phyloP scores from a whole-genome alignment of 371 early-diverging fungal genomes.

The Haplosporangium sp. region DNA sequence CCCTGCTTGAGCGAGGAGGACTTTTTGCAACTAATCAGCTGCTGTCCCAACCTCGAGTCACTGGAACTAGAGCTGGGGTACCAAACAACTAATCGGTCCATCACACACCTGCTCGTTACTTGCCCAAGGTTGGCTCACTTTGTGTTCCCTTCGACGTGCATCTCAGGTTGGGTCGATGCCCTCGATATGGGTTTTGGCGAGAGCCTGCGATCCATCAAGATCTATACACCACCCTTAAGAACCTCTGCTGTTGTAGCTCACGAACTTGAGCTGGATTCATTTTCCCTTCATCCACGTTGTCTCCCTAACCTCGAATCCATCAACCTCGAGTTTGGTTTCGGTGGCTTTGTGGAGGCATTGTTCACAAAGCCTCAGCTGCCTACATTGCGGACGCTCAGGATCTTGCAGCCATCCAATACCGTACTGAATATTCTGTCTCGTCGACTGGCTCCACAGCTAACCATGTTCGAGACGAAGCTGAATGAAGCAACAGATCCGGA shows the following conservation, averaged over 20 bases:
- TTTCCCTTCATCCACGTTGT: constrained; percentile 10
- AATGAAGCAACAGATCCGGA: constrained; percentile 18
- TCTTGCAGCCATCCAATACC: constrained; percentile 22
- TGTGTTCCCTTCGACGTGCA: constrained; percentile 8
- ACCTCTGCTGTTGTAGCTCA: background rate
- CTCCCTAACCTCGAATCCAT: constrained; percentile 22
- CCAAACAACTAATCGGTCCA: constrained; percentile 5
- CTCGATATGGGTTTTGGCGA: constrained; percentile 36
- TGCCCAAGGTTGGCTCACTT: constrained; percentile 10
- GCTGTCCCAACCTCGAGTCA: constrained; percentile 13
- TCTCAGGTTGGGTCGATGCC: constrained; percentile 25
- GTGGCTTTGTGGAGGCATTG: constrained; percentile 24
- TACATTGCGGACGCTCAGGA: constrained; percentile 12
- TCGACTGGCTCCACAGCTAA: constrained; percentile 25
- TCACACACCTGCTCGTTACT: constrained; percentile 15
- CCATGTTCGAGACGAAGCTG: constrained; percentile 28
- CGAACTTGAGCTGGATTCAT: constrained; percentile 1
- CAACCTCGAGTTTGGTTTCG: constrained; percentile 15
- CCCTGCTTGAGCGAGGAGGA: constrained; percentile 10
- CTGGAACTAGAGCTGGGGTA: constrained; percentile 22
- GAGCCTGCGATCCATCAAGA: constrained; percentile 14
- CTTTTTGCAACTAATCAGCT: constrained; percentile 10
- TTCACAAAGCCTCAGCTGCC: constrained; percentile 26
- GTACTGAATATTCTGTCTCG: constrained; percentile 12
- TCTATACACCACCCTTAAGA: constrained; percentile 8